Conservation (phyloP, 1,284 basidiomycete species). For the Irpex lacteus region DNA sequence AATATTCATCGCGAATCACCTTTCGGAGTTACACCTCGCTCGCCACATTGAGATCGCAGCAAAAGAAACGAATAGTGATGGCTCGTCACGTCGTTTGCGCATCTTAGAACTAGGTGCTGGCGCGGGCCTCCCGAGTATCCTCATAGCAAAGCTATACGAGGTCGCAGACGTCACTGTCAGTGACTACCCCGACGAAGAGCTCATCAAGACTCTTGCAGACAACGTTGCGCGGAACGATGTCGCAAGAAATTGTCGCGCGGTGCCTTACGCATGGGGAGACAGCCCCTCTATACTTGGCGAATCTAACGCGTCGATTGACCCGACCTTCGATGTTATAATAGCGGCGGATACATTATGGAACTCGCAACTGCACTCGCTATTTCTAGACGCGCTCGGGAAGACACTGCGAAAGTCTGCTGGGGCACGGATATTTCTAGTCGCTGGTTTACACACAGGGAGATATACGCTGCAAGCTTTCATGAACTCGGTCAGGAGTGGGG, state of each 20-base stretch:
- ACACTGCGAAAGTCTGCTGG: constrained; percentile 41
- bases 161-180: constrained; percentile 48
- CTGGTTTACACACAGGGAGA: constrained; percentile 71
- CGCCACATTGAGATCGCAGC: constrained; percentile 20
- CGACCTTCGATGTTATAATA: constrained; percentile 59
- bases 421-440: constrained; percentile 59
- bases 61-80: not conserved
- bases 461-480: constrained; percentile 67
- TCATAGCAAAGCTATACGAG: constrained; percentile 48
- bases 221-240: constrained; percentile 56
- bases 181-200: constrained; percentile 68
- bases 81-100: constrained; percentile 24
- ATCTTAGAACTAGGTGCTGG: constrained; percentile 74
- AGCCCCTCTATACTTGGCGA: constrained; percentile 38
- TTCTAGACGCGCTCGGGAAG: constrained; percentile 48
- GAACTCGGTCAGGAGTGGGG: constrained; percentile 31
- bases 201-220: constrained; percentile 54
- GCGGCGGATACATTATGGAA: constrained; percentile 80
- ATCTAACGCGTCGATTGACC: constrained; percentile 2
- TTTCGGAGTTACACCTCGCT: constrained; percentile 42
- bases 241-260: constrained; percentile 39
- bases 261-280: constrained; percentile 64
- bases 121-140: constrained; percentile 68
- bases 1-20: constrained; percentile 60
- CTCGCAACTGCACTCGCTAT: constrained; percentile 48